Percentiles rank a stretch among this genome's conserved stretches.
Evolutionary conservation across 1,284 basidiomycete genomes (phyloP).

Genomic region (Boletus chippewaensis): DNA sequence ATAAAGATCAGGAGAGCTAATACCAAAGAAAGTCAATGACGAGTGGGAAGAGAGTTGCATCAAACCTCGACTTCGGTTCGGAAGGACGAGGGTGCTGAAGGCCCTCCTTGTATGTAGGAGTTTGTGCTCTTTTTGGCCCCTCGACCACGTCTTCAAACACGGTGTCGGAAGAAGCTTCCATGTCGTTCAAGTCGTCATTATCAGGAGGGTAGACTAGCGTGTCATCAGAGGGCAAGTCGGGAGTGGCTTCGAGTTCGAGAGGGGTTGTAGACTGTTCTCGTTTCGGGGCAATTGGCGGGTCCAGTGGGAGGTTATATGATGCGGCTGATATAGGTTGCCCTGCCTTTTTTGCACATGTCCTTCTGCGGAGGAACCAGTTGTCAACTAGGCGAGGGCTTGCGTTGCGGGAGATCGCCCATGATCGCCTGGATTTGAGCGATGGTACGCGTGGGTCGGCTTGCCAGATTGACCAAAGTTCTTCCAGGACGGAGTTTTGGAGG

Average conservation of each 20-base stretch:
- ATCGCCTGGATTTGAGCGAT: conserved; percentile 24
- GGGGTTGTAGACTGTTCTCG: conserved; percentile 13
- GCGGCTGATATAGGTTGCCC: conserved; percentile 19
- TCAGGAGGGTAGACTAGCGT: conserved; percentile 16
- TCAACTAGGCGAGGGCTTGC: conserved; percentile 19
- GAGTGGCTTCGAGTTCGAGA: conserved; percentile 1
- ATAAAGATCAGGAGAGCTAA: conserved; percentile 8
- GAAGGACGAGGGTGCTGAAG: background rate
- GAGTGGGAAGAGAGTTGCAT: background rate
- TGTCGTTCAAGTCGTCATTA: conserved; percentile 4
- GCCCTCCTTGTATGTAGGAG: conserved; percentile 18
- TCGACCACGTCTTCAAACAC: conserved; percentile 6
- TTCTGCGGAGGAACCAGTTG: conserved; percentile 27
- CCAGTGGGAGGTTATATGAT: conserved; percentile 22
- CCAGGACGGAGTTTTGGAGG: conserved; percentile 13
- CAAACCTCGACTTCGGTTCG: conserved; percentile 17
- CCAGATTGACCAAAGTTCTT: conserved; percentile 31
- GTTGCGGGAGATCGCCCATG: conserved; percentile 25
- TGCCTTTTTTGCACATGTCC: conserved; percentile 22
- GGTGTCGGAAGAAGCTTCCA: conserved; percentile 27
- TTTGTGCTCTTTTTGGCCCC: background rate
- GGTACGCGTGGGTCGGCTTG: conserved; percentile 26
- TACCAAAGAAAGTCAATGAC: conserved; percentile 15
- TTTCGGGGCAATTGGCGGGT: conserved; percentile 3
- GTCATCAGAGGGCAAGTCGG: conserved; percentile 23